Base-by-base conservation (phyloP, 2,329 filamentous ascomycete genomes). In the Coniochaeta pulveracea region DNA sequence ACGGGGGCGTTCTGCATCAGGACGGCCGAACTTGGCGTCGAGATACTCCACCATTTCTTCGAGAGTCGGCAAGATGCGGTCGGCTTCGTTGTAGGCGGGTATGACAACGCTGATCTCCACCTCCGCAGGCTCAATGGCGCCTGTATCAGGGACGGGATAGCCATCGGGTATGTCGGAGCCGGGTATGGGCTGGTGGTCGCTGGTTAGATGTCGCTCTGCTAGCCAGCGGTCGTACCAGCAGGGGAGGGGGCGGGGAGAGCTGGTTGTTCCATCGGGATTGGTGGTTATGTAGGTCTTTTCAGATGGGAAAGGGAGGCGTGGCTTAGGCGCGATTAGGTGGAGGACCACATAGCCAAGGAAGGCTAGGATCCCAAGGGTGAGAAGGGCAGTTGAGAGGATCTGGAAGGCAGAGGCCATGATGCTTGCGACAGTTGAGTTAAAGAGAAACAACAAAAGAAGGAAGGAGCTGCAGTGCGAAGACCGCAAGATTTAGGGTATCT, bases 1-100 rank as follows among this genome's bases (percentile, higher is more conserved):
- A n/a, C n/a, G n/a, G 46, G 39, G 40, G 32, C 40, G 48, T 3
- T 28, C 32, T 6, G 15, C 19, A 10, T 21, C 46, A 42, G 51
- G 46, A 12, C 66, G 65, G 8, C 84, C 84, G 50, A 93, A 89
- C 42, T 79, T 71, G 32, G 66, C 61, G 54, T 94, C 82, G 8
- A 98, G 69, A 52, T 88, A 94, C 32, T 76, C 76, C 17, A 96
- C 80, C 2, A 91, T 86, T 57, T 98, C 91, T 49, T 93, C 79
- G 10, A 98, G 67, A 60, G 94, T 94, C 9, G 79, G 80, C 10
- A 76, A 68, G 29, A 98, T 69, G 19, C 91, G 77, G 37, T 82
- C 69, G 52, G 89, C 80, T 51, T 98, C 91, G 46, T 98, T 98
- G 68, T 86, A 98, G 8, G 91, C 91, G 0, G 91, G 91, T 26